Percentiles rank a stretch among this genome's conserved stretches.
Evolutionary conservation across 2,329 filamentous ascomycete species (phyloP).

Genomic region (Leptosphaerulina australis): DNA sequence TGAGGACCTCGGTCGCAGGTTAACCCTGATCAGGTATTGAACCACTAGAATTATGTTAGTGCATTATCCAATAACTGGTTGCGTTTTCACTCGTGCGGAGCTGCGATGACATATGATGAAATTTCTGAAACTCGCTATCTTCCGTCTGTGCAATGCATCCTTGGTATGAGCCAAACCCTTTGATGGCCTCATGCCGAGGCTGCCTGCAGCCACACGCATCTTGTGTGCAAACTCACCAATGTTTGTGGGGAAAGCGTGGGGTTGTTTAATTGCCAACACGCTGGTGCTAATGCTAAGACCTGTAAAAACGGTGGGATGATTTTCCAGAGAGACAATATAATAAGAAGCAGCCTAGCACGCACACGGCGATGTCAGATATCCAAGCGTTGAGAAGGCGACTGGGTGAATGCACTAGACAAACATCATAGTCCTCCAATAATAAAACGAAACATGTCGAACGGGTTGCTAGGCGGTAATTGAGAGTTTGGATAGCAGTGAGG

Average conservation of each 20-base stretch:
- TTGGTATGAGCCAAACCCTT: not conserved
- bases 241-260: not conserved
- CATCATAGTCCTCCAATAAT: not conserved
- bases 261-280: not conserved
- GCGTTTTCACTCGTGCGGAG: not conserved
- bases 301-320: not conserved
- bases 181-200: constrained; percentile 9
- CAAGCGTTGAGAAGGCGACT: not conserved
- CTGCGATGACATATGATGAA: not conserved
- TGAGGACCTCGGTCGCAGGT: not conserved
- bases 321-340: not conserved
- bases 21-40: not conserved
- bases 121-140: not conserved
- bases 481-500: not conserved
- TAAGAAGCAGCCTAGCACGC: not conserved
- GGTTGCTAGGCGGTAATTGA: not conserved
- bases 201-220: constrained; percentile 1
- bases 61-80: not conserved
- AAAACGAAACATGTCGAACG: not conserved
- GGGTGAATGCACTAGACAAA: not conserved
- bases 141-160: not conserved
- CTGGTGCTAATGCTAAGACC: not conserved
- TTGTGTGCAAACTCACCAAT: not conserved
- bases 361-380: not conserved
- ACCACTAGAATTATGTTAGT: not conserved